Percentiles rank a stretch among this genome's conserved stretches.
phyloP scores from a whole-genome alignment of 345 rosid species.

The Citrus australasica region DNA sequence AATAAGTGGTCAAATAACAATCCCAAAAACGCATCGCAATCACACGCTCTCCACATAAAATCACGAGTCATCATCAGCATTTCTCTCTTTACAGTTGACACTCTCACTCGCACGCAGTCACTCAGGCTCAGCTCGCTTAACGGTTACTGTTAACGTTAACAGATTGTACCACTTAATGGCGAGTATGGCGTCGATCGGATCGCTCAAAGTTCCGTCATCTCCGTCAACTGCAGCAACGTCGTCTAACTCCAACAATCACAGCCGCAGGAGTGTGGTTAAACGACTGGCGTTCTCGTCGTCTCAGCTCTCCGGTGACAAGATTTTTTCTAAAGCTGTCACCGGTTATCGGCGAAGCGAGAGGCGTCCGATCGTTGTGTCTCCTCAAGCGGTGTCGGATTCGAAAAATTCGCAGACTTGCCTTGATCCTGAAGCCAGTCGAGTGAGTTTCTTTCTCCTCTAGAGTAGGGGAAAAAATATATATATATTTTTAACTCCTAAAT shows the following conservation, averaged over 20 bases:
- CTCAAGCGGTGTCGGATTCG: conserved; percentile 90
- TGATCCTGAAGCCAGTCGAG: conserved; percentile 97
- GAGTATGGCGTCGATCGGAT: conserved; percentile 48
- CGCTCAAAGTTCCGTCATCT: conserved; percentile 27
- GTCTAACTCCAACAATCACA: conserved; percentile 13
- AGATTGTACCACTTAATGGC: conserved; percentile 22
- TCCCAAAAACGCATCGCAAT: conserved; percentile 4
- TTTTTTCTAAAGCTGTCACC: conserved; percentile 14
- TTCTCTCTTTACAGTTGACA: neutral
- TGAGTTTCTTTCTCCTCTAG: conserved; percentile 26
- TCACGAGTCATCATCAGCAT: neutral
- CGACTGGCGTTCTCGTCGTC: conserved; percentile 56
- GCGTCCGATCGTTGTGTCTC: conserved; percentile 52
- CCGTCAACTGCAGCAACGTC: conserved; percentile 11
- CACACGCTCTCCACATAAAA: neutral
- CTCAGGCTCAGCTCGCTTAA: neutral
- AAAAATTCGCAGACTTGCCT: conserved; percentile 88
- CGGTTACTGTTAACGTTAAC: neutral
- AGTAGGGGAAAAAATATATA: neutral
- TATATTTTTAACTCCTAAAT: no score
- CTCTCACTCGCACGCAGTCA: neutral
- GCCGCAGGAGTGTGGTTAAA: conserved; percentile 3
- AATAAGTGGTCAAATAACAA: neutral
- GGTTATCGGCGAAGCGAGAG: conserved; percentile 13
- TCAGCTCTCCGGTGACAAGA: conserved; percentile 43